Evolutionary conservation across 2,329 filamentous ascomycete genomes (phyloP).

Genomic region (Aspergillus ustus): DNA sequence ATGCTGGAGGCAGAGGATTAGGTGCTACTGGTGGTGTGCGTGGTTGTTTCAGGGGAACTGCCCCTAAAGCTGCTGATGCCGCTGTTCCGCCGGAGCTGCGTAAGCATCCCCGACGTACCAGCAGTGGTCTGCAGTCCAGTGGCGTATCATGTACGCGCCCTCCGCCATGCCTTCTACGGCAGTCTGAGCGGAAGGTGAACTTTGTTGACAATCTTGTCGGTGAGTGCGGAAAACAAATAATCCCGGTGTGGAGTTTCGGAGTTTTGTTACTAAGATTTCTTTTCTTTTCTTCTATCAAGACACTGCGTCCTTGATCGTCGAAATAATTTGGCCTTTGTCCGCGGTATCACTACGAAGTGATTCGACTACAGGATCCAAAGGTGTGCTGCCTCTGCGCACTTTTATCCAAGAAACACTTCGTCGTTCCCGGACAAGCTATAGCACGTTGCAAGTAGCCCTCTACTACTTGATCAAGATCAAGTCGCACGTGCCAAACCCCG

Average conservation of each 20-base stretch:
- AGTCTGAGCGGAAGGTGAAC: conserved; percentile 88
- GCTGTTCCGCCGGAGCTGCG: conserved; percentile 47
- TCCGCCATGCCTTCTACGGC: conserved; percentile 78
- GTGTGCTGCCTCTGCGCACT: conserved; percentile 84
- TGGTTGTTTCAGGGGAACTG: conserved; percentile 32
- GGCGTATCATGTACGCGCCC: conserved; percentile 57
- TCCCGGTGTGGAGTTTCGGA: conserved; percentile 24
- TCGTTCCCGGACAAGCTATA: conserved; percentile 94
- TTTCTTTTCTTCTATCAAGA: conserved; percentile 59
- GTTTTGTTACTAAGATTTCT: conserved; percentile 20
- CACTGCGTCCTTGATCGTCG: conserved; percentile 95
- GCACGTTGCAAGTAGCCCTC: conserved; percentile 91
- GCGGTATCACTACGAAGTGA: conserved; percentile 78
- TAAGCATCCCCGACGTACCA: conserved; percentile 59
- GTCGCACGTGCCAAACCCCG: conserved; percentile 78
- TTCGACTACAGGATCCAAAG: conserved; percentile 65
- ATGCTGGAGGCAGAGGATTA: conserved; percentile 31
- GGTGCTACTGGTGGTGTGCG: conserved; percentile 31
- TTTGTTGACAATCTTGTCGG: conserved; percentile 97
- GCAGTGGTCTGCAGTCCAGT: conserved; percentile 55
- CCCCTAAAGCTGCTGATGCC: conserved; percentile 37
- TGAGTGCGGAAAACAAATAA: conserved; percentile 64
- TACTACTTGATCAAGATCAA: conserved; percentile 97
- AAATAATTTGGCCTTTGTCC: conserved; percentile 94
- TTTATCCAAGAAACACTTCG: conserved; percentile 98